A percentile compares a stretch with the other conserved stretches of the same genome.
Evolutionary conservation across 106 monocot genomes (phyloP).

Genomic region (Acanthochlamys bracteata): DNA sequence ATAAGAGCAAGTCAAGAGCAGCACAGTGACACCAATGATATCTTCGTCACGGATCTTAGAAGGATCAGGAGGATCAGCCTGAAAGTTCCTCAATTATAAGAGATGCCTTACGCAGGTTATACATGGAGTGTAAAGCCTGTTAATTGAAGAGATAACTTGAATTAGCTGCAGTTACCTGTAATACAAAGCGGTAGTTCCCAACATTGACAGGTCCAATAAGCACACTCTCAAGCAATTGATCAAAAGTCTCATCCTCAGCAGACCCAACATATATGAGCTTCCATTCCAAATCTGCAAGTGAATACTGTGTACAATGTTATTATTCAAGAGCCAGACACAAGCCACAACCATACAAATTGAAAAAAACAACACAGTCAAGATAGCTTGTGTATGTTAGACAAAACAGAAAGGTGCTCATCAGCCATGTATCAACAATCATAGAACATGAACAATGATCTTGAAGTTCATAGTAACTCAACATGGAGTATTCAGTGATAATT

Average conservation of each 20-base stretch:
- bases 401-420: too few species aligned
- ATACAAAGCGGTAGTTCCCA: constrained; percentile 92
- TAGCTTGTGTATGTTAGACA: too few species aligned
- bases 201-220: constrained; percentile 96
- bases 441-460: too few species aligned
- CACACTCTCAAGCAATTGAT: constrained; percentile 92
- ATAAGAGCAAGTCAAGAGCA: constrained; percentile 76
- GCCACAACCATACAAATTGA: not conserved
- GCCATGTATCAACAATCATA: too few species aligned
- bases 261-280: constrained; percentile 87
- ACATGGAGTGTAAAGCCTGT: not conserved
- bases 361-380: too few species aligned
- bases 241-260: constrained; percentile 95
- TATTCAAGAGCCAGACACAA: too few species aligned
- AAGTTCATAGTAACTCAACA: too few species aligned
- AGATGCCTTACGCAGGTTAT: not conserved
- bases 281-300: constrained; percentile 72
- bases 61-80: constrained; percentile 96
- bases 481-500: too few species aligned
- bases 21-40: constrained; percentile 82
- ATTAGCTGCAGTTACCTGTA: constrained; percentile 42
- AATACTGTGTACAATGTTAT: not conserved
- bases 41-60: constrained; percentile 93
- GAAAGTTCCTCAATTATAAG: constrained; percentile 2
- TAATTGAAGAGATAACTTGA: not conserved